phyloP scores from a whole-genome alignment of 2,329 filamentous ascomycete species.

The Penicillium corylophilum region DNA sequence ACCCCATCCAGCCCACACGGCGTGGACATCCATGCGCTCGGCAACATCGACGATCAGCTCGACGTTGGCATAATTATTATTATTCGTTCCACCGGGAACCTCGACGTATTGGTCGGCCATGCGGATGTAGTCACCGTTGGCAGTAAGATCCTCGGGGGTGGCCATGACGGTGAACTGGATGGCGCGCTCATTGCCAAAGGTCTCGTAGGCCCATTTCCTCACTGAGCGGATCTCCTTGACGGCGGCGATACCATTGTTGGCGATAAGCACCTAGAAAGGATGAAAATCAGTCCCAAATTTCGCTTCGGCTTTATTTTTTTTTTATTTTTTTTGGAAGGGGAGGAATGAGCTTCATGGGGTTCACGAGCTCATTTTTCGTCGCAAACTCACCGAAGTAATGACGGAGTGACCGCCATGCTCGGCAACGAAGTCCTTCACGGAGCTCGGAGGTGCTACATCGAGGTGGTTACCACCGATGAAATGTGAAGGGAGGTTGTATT shows the following conservation, averaged over 20 bases:
- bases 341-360: too few species aligned
- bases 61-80: conserved; percentile 99
- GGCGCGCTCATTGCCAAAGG: conserved; percentile 94
- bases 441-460: conserved; percentile 74
- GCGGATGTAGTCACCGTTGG: conserved; percentile 98
- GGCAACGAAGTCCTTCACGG: conserved; percentile 94
- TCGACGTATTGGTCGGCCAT: conserved; percentile 99
- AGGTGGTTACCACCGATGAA: conserved; percentile 95
- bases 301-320: too few species aligned
- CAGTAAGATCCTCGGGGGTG: conserved; percentile 93
- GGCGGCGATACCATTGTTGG: conserved; percentile 99
- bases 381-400: conserved; percentile 82
- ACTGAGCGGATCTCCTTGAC: conserved; percentile 99
- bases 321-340: too few species aligned
- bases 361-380: neutral
- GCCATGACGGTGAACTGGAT: conserved; percentile 99
- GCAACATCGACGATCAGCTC: conserved; percentile 98
- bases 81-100: conserved; percentile 97
- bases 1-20: conserved; percentile 98
- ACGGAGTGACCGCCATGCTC: conserved; percentile 91
- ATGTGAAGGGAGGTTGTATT: conserved; percentile 81
- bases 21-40: conserved; percentile 97
- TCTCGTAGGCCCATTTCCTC: conserved; percentile 99
- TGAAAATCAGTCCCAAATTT: conserved; percentile 19
- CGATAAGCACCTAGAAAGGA: conserved; percentile 77